Base-by-base conservation (phyloP, 805 yeast species). In the Lipomyces orientalis region DNA sequence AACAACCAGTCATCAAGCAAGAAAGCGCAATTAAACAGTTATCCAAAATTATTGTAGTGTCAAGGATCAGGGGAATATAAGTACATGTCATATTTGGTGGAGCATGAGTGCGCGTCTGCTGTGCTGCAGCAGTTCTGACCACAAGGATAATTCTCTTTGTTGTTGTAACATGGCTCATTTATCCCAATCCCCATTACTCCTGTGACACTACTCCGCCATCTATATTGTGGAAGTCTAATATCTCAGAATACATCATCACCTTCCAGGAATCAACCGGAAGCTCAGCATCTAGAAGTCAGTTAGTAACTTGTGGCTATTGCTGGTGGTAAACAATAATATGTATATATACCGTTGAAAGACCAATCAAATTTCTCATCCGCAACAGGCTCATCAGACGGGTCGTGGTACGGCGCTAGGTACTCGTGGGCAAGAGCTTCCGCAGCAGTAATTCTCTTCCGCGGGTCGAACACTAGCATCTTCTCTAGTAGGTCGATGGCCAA, bases 231-330 rank as follows among this genome's bases (percentile, higher is more conserved):
- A 93, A 94, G 78, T 94, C 98, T 73, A 95, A 83, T 70, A 94
- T 95, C 80, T 94, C 99, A 62, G 97, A 90, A 81, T 95, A 95
- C 97, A 95, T 94, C 98, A 95, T 94, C 22, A 93, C 97, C 81
- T 97, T 88, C 99, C 99, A 94, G 54, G 97, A 92, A 76, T 95
- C 98, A 19, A 95, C 95, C 2, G 98, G 98, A 74, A 94, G 84
- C 79, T 94, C 99, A 0, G 97, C 98, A 74, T 96, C 73, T 66
- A 59, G 10, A 43, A 25, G 1, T 9, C 16, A 46, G 16, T 64
- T 33, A 60, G 58, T n/a, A 64, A 19, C 33, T 29, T 43, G 49
- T 9, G n/a, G 5, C 7, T 19, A 43, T 9, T n/a, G 8, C 14
- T 22, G 29, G 19, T 29, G 35, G 31, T 19, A 39, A 31, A 43